phyloP scores from a whole-genome alignment of 2,329 filamentous ascomycete species.

The Aspergillus oerlinghausenensis region DNA sequence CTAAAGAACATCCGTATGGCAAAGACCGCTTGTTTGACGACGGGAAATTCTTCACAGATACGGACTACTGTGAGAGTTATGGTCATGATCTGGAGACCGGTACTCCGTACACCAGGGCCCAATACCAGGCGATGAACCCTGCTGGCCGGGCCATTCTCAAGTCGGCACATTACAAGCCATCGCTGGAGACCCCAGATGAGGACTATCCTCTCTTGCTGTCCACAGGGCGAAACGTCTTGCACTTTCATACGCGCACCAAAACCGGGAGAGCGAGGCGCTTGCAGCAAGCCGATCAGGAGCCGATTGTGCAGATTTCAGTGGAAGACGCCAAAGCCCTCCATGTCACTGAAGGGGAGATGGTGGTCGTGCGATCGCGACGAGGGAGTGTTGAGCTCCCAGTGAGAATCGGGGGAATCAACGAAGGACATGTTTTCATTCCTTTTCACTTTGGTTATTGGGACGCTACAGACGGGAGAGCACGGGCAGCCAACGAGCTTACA shows the following conservation, averaged over 20 bases:
- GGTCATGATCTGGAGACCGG: conserved; percentile 38
- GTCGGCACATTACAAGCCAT: conserved; percentile 26
- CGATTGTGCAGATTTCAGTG: conserved; percentile 25
- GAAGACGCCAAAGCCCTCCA: conserved; percentile 23
- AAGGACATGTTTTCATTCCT: conserved; percentile 36
- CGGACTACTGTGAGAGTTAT: conserved; percentile 34
- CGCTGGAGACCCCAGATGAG: conserved; percentile 26
- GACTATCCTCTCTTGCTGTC: conserved; percentile 32
- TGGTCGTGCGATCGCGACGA: conserved; percentile 27
- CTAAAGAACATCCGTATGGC: conserved; percentile 27
- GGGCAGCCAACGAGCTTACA: conserved; percentile 37
- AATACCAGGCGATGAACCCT: conserved; percentile 30
- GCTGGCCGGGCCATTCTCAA: conserved; percentile 34
- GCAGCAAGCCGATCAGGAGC: conserved; percentile 27
- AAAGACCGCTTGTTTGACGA: conserved; percentile 33
- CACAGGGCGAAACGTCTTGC: conserved; percentile 31
- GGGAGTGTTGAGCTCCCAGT: conserved; percentile 29
- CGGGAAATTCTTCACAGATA: conserved; percentile 32
- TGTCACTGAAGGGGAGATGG: conserved; percentile 27
- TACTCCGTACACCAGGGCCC: conserved; percentile 24
- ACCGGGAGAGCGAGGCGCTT: conserved; percentile 29
- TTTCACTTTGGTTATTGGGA: conserved; percentile 40
- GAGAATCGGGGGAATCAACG: conserved; percentile 23
- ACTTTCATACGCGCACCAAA: conserved; percentile 38
- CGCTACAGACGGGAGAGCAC: conserved; percentile 24